Base-by-base conservation (phyloP, 2,329 filamentous ascomycete species). In the Bisporella sp. region DNA sequence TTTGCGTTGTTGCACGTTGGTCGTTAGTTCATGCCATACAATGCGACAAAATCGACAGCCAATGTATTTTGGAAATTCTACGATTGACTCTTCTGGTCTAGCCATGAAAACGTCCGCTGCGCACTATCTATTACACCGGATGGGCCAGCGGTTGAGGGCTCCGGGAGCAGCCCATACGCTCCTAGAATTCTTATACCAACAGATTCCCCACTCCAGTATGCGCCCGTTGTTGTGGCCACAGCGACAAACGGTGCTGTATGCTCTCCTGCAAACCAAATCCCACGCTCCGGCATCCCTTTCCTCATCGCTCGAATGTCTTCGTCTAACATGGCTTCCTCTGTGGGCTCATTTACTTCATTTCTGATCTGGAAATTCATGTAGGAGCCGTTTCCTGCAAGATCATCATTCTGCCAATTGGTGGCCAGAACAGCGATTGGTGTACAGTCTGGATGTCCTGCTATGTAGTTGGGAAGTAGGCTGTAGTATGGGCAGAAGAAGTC, bases 161-260 rank as follows among this genome's bases (percentile, higher is more conserved):
- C 21, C 3, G 21, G 21, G 21, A 21, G 21, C 35, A 39, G 35
- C 35, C 21, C 75, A 63, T 83, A 84, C 6, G 68, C 72, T 61
- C 76, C 72, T 1, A 73, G 70, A 52, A 90, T 78, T 62, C 82
- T 79, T 65, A 73, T 76, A 1, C 78, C 90, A 35, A 90, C 87
- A 21, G 77, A 78, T 71, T 95, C 89, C 1, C 91, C 91, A 65
- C 87, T 89, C 89, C 47, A 46, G 66, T 89, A 96, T 7, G 92
- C 92, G 0, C 92, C 92, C 1, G 90, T 95, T 9, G 84, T 87
- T 5, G 91, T 96, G 0, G 91, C 92, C 54, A 96, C 67, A 9
- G 87, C 90, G 31, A 95, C 83, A 71, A 96, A 95, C 4, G 91
- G 90, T 49, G 89, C 85, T 28, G 89, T 95, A 69, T 88, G 84